A percentile compares a stretch with the other conserved stretches of the same genome.
These are phyloP conservation scores for Blastocystis sp. DNA, from an alignment of 352 stramenopile genomes.

Conservation along the genomic window DNA sequence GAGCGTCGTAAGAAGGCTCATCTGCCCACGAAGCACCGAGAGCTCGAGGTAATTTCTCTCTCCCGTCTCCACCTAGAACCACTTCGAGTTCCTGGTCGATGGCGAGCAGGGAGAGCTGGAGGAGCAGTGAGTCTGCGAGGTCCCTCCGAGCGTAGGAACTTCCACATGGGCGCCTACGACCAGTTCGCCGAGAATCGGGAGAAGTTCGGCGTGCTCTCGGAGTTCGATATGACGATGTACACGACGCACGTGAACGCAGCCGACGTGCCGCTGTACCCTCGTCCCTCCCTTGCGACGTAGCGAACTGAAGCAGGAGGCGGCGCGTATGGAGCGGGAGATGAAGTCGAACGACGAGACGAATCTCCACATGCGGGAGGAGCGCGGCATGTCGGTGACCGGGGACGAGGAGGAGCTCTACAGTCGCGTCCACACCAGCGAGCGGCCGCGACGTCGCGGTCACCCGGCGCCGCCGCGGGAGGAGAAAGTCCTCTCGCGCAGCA, in stretches of 20 bases:
- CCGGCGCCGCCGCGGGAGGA: neutral
- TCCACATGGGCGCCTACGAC: conserved; percentile 47
- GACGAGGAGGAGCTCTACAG: conserved; percentile 52
- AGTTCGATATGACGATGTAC: conserved; percentile 51
- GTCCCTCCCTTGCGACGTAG: neutral
- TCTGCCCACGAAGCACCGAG: neutral
- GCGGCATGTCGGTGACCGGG: neutral
- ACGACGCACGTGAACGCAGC: conserved; percentile 8
- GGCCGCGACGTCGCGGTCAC: neutral
- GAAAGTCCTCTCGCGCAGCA: conserved; percentile 34
- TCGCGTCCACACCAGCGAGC: neutral
- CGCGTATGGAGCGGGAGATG: conserved; percentile 12
- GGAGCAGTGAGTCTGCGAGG: neutral
- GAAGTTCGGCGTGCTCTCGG: conserved; percentile 35
- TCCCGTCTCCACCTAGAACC: neutral
- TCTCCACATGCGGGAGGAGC: conserved; percentile 40
- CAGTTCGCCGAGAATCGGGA: conserved; percentile 37
- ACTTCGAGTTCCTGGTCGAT: conserved; percentile 20
- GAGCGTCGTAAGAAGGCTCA: neutral
- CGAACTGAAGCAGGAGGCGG: neutral
- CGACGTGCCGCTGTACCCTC: neutral
- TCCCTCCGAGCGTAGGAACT: neutral
- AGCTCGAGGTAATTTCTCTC: neutral
- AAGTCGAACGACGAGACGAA: neutral
- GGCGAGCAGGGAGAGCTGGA: neutral